Base-by-base conservation (phyloP, 1,284 basidiomycete genomes). In the Retiboletus flavoniger region DNA sequence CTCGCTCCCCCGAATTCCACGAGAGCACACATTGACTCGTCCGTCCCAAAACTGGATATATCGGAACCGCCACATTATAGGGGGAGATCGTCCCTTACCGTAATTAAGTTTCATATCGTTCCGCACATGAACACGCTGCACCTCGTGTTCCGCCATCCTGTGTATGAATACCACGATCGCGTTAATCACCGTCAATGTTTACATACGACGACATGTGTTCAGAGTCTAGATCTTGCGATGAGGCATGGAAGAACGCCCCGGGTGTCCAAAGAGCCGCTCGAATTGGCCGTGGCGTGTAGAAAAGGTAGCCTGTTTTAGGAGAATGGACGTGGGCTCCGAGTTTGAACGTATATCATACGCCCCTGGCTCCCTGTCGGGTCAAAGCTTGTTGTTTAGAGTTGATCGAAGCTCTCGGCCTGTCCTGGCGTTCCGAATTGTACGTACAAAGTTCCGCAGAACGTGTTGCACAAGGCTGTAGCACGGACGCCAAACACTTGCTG, bases 141-240 rank as follows among this genome's bases (percentile, higher is more conserved):
- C 47, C 47, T 48, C 47, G 36, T 48, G 47, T 48, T 47, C 38
- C 35, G 28, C 47, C 47, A 48, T 48, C 47, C 47, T 39, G 47
- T 48, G 36, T n/a, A 11, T n/a, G 21, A 26, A 11, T 19, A 36
- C 34, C 46, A 38, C n/a, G 36, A 39, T 47, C 19, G 7, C 47
- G 39, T 48, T 31, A 48, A 39, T 48, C 26, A 19, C 47, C 47
- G 47, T 40, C 26, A 1, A 2, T 29, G 29, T n/a, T 47, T 38
- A 47, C 34, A 47, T 35, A 47, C 32, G 19, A 24, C 16, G 16
- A 17, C 34, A 32, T 28, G 34, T 11, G 14, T 46, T n/a, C 45
- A 17, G 16, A 17, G 16, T 24, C 21, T 44, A 17, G 28, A 44
- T 44, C 31, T 46, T 24, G 31, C 32, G 32, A 46, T 46, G 9